Conservation (phyloP, 2,329 filamentous ascomycete species). For the Huntiella decipiens region DNA sequence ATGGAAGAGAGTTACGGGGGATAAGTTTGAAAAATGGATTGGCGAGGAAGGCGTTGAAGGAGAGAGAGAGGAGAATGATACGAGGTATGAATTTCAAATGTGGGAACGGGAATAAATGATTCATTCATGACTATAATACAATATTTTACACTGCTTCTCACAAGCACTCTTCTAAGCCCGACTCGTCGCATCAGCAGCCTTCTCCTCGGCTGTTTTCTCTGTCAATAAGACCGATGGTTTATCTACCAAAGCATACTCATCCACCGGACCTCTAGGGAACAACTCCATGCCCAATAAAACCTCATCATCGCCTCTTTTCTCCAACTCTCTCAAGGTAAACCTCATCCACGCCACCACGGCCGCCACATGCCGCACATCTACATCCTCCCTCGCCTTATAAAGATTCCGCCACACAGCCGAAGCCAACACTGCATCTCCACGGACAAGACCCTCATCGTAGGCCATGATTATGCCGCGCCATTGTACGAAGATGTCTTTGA, state of each 20-base stretch:
- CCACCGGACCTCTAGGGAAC: constrained; percentile 22
- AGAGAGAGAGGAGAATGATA: constrained; percentile 42
- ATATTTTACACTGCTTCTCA: constrained; percentile 1
- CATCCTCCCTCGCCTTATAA: constrained; percentile 48
- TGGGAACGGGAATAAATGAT: constrained; percentile 26
- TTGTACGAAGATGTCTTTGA: constrained; percentile 82
- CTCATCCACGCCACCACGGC: constrained; percentile 40
- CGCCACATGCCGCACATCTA: constrained; percentile 30
- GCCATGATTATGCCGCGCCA: constrained; percentile 76
- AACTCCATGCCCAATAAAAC: constrained; percentile 21
- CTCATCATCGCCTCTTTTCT: constrained; percentile 28
- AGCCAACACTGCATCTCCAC: constrained; percentile 58
- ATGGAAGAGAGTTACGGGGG: constrained; percentile 36
- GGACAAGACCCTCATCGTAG: constrained; percentile 64
- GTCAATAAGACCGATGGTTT: constrained; percentile 5
- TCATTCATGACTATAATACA: constrained; percentile 6
- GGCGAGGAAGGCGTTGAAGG: constrained; percentile 43
- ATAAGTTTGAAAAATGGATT: constrained; percentile 41
- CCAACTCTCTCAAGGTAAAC: constrained; percentile 26
- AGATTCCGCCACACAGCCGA: constrained; percentile 86
- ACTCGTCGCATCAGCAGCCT: neutral
- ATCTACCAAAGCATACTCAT: constrained; percentile 10
- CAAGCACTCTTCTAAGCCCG: neutral
- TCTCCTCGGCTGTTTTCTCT: constrained; percentile 8
- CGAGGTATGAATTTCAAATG: constrained; percentile 53